Evolutionary conservation across 306 rosid species (phyloP).

Genomic region (Medicago ruthenica): DNA sequence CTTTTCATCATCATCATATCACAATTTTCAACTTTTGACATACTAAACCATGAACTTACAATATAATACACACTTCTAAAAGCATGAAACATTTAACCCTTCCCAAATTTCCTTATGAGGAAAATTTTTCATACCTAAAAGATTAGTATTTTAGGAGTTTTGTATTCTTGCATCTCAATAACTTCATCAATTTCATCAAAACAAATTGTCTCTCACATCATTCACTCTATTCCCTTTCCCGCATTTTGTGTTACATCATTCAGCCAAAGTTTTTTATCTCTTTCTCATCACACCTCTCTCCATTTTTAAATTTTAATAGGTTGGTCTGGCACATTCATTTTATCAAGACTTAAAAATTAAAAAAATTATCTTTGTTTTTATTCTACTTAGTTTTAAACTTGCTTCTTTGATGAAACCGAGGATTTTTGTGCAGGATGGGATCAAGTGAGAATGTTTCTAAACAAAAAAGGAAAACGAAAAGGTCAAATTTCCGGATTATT

Average conservation of each 20-base stretch:
- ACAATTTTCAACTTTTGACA: slow-evolving; percentile 30
- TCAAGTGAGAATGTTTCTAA: slow-evolving; percentile 52
- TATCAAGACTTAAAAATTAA: neutral
- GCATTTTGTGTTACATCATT: neutral
- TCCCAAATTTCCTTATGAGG: slow-evolving; percentile 43
- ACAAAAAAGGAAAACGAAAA: slow-evolving; percentile 41
- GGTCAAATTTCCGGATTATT: slow-evolving; percentile 68
- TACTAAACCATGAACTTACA: neutral
- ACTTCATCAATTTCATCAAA: slow-evolving; percentile 31
- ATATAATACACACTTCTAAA: slow-evolving; percentile 30
- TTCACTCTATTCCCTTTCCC: slow-evolving; percentile 11
- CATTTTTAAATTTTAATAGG: slow-evolving; percentile 15
- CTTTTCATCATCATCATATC: neutral
- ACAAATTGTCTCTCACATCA: slow-evolving; percentile 29
- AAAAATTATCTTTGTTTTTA: too few species aligned
- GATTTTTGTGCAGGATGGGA: slow-evolving; percentile 20
- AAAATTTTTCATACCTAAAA: slow-evolving; percentile 50
- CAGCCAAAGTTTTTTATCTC: neutral
- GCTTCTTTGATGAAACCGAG: slow-evolving; percentile 20
- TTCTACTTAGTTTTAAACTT: slow-evolving; percentile 1
- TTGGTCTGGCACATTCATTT: neutral
- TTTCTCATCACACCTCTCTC: neutral
- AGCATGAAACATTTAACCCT: slow-evolving; percentile 46
- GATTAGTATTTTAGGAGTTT: slow-evolving; percentile 49
- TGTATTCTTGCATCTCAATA: slow-evolving; percentile 26